Conservation (phyloP, 1,139 yeast species). For the Taiozyma sp. region DNA sequence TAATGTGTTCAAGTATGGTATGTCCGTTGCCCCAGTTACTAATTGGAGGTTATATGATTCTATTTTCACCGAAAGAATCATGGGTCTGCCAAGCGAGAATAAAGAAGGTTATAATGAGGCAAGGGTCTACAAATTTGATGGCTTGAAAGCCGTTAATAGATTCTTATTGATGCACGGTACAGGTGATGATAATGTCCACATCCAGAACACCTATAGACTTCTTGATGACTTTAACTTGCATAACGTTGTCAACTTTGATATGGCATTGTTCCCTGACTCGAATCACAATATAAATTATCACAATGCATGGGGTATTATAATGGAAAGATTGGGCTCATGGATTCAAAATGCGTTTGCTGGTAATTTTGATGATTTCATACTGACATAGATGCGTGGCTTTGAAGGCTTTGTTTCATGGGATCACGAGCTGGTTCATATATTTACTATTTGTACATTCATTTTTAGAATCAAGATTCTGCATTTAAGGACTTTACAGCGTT, state of each 20-base stretch:
- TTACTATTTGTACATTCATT: not conserved
- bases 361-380: conserved; percentile 24
- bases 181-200: conserved; percentile 86
- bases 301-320: conserved; percentile 63
- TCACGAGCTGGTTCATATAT: not conserved
- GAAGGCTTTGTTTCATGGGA: too few relatives aligned
- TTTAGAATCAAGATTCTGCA: too few relatives aligned
- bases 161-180: conserved; percentile 84
- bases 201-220: conserved; percentile 69
- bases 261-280: conserved; percentile 78
- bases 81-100: conserved; percentile 57
- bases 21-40: conserved; percentile 77
- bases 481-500: not conserved
- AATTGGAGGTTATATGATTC: conserved; percentile 68
- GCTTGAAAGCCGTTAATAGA: conserved; percentile 41
- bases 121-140: conserved; percentile 37
- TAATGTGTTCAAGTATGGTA: conserved; percentile 53
- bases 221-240: conserved; percentile 57
- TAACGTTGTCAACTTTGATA: conserved; percentile 70
- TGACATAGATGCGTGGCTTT: not conserved
- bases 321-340: conserved; percentile 62
- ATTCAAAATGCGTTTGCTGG: conserved; percentile 53
- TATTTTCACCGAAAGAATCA: conserved; percentile 74
- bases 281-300: conserved; percentile 71
- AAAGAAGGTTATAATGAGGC: conserved; percentile 41